Percentiles rank a stretch among this genome's conserved stretches.
Evolutionary conservation across 768 basidiomycete genomes (phyloP).

Genomic region (Tricholoma matsutake): DNA sequence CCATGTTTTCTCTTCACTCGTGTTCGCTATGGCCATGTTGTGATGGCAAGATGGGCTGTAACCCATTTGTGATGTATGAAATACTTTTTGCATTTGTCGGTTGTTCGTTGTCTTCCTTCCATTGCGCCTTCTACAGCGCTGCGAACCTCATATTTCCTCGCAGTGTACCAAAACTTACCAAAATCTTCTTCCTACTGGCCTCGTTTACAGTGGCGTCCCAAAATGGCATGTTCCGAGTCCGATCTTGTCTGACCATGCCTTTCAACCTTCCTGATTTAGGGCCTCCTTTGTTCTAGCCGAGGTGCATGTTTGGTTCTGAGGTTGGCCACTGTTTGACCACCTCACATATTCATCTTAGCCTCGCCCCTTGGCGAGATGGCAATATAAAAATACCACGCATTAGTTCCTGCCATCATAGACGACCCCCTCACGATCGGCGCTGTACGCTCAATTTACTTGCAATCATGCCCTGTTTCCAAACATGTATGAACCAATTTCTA

Average conservation of each 20-base stretch:
- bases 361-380: constrained; percentile 36
- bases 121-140: background rate
- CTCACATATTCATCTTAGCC: constrained; percentile 33
- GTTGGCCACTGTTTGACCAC: constrained; percentile 35
- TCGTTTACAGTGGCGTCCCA: constrained; percentile 29
- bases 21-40: background rate
- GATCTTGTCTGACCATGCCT: constrained; percentile 37
- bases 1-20: background rate
- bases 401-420: constrained; percentile 31
- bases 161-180: background rate
- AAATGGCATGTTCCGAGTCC: constrained; percentile 46
- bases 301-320: constrained; percentile 37
- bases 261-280: constrained; percentile 52
- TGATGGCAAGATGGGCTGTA: background rate
- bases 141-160: constrained; percentile 2
- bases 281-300: constrained; percentile 45
- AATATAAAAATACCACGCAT: constrained; percentile 45
- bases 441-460: constrained; percentile 36
- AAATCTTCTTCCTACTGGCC: constrained; percentile 10
- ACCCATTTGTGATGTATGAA: background rate
- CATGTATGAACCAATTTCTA: constrained; percentile 27
- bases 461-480: constrained; percentile 27
- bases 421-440: constrained; percentile 29
- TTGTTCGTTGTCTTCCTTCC: background rate
- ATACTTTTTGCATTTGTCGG: background rate